Evolutionary conservation across 129 eudicot genomes (phyloP), one percentile per base, ranked within the genome.

Genomic region (Chrysanthemum makinoi): DNA sequence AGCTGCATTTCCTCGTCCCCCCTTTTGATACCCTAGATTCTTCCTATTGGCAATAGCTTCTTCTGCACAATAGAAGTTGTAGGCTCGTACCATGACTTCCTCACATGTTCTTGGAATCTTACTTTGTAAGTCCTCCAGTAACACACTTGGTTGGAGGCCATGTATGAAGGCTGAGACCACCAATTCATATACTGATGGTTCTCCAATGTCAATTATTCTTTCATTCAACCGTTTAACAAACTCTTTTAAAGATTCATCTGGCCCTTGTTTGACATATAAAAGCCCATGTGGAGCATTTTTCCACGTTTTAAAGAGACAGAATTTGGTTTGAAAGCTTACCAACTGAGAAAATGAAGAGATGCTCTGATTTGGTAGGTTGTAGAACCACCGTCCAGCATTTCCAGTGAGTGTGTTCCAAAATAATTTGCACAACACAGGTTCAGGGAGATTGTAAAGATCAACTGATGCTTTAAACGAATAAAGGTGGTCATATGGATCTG

Each of bases 31-130:
- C 63, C 12, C 63, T 10, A 10, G 5, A 58, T 10, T 58, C 16
- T 20, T 20, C 39, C 35, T 20, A 19, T 10, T 58, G 15, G 35
- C 28, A 9, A 58, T 5, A 58, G 63, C 63, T 58, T 58, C 63
- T 58, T 20, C 15, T 22, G n/a, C 63, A 58, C 63, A 58, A 14
- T 58, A 14, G 35, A 58, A 58, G 35, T 58, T 58, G 63, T 20
- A 10, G 12, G 15, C 63, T 20, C 63, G 16, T 3, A 19, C n/a
- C 63, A 58, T 58, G 63, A 22, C 6, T 58, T 58, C 63, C 30
- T 58, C 63, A 7, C 19, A 19, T 24, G 63, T 57, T 24, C 1
- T 10, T 12, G 63, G 63, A 57, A 57, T 24, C 35, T 20, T 20
- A 13, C 14, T 13, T 19, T 3, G 14, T 20, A 57, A 57, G 63